Base-by-base conservation (phyloP, 805 yeast species). In the Candida nitratophila region DNA sequence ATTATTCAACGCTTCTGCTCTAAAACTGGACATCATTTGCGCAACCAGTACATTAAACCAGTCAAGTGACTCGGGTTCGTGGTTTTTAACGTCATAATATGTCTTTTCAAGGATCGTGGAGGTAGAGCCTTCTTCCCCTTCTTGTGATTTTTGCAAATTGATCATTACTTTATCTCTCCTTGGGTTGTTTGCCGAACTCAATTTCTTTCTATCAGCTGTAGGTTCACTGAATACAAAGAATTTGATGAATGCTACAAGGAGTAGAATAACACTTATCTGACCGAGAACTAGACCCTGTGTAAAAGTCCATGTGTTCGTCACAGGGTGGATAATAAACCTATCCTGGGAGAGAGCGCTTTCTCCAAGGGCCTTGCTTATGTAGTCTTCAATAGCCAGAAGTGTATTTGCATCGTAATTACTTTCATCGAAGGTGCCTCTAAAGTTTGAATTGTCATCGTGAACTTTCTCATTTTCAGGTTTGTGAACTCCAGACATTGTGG, bases 31-130 rank as follows among this genome's bases (percentile, higher is more conserved):
- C 22, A 93, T 80, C 8, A 89, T 81, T 60, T 93, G 97, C 0
- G 97, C 99, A 17, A 93, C 75, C 32, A 93, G 69, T 1, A 93
- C 97, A 51, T 91, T 93, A 62, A 93, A 88, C 99, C 99, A 93
- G 61, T 93, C 99, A 47, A 93, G 66, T 0, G 96, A 84, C 66
- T 93, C 99, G 0, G 97, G 77, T 16, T 81, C 72, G 60, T 93
- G 99, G 22, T 79, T 81, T 39, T 81, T 80, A 1, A 93, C 97
- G 56, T 93, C 86, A 63, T 93, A 93, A 58, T 88, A 88, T 0
- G 97, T 89, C 54, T 89, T 90, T 50, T 91, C 97, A 34, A 93
- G 67, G 19, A 93, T 86, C 0, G 77, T 60, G 22, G 47, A 47
- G 1, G 50, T 52, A 14, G 51, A 44, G 17, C 46, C 51, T 19